Base-by-base conservation (phyloP, 2,329 filamentous ascomycete genomes). In the Lojkania enalia region DNA sequence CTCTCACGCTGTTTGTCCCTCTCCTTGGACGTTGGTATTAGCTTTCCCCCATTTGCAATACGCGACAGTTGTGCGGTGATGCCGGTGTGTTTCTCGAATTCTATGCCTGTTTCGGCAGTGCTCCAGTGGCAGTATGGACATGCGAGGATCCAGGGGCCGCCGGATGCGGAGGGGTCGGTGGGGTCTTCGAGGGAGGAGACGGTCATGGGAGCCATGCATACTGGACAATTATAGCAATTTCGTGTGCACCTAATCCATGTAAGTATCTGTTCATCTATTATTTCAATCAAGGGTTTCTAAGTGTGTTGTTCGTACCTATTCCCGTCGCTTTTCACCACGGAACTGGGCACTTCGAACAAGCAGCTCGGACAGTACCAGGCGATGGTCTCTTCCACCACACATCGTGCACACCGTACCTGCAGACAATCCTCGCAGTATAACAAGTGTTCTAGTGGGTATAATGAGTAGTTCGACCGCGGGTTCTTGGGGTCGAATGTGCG, bases 361-460 rank as follows among this genome's bases (percentile, higher is more conserved):
- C 94, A 99, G 67, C 84, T 92, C 4, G 94, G 94, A 63, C 94
- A 99, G 71, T 89, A 99, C 78, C 90, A 96, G 42, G 89, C 94
- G 36, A 95, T 85, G 43, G 96, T 90, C 73, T 99, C 94, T 66
- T 99, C 94, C 36, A 86, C 82, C 42, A 95, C 88, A 64, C 94
- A 99, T 73, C 90, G 80, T 4, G 90, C 88, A 67, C 94, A 99
- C 57, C 94, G 87, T 51, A 97, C 95, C 71, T 96, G 87, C 67
- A 95, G 90, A 70, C 94, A 99, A 68, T 97, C 94, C 66, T 96
- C 92, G 75, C 94, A 99, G 75, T 95, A 99, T 30, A 97, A 80
- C 19, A 99, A 81, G 66, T 96, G 86, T 64, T 97, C 92, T 33
- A 96, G 84, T 1, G 94, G 92, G 64, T 92, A 96, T 21, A 99